Conservation (phyloP, 2,329 filamentous ascomycete species). For the Colletotrichum lentis region DNA sequence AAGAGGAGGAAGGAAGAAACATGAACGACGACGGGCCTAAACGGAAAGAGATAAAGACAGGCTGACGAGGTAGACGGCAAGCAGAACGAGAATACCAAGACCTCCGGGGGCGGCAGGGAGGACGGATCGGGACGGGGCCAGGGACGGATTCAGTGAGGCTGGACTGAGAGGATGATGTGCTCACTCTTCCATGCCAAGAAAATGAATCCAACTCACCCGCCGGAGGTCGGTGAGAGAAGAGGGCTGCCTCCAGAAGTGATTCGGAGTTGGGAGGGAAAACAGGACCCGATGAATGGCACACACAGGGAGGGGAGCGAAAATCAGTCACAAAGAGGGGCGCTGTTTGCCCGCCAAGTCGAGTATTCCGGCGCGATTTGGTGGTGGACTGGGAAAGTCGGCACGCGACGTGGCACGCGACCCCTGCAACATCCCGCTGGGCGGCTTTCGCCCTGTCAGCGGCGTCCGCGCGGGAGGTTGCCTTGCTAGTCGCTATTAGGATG, state of each 20-base stretch:
- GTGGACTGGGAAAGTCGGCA: slow-evolving; percentile 33
- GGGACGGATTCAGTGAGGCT: background rate
- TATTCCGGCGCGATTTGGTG: slow-evolving; percentile 5
- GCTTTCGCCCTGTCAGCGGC: slow-evolving; percentile 16
- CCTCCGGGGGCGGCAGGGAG: slow-evolving; percentile 7
- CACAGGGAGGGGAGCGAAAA: background rate
- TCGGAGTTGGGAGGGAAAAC: background rate
- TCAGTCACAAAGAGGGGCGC: background rate
- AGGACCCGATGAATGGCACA: too few relatives aligned
- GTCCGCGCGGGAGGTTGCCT: background rate
- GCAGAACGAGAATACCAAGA: slow-evolving; percentile 1
- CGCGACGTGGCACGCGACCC: slow-evolving; percentile 35
- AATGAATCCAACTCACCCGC: background rate
- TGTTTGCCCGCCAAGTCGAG: slow-evolving; percentile 22
- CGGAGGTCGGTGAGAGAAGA: background rate
- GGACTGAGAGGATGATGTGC: background rate
- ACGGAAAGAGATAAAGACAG: background rate
- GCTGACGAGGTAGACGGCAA: background rate
- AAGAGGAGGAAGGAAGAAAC: background rate
- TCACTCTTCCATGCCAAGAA: slow-evolving; percentile 3
- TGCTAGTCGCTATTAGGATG: too few relatives aligned
- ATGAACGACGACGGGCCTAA: too few relatives aligned
- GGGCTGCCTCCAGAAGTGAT: background rate
- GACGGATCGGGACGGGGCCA: background rate
- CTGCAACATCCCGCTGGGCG: slow-evolving; percentile 28